Conservation (phyloP, 2,329 filamentous ascomycete genomes). For the Talaromyces verruculosus region DNA sequence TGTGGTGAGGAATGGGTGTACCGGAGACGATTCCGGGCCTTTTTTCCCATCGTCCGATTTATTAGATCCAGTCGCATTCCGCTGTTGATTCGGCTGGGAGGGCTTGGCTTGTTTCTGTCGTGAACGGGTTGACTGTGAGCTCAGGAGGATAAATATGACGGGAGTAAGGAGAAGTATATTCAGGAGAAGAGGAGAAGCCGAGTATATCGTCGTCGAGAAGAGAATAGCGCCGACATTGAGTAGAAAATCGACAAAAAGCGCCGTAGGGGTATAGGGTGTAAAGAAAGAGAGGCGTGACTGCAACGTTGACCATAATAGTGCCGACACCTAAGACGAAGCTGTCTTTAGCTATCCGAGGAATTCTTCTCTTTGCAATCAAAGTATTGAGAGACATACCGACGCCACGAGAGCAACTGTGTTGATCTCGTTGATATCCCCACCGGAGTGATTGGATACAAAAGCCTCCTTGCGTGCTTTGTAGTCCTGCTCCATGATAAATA, state of each 20-base stretch:
- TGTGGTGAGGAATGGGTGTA: slow-evolving; percentile 87
- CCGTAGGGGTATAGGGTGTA: slow-evolving; percentile 66
- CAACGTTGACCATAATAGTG: slow-evolving; percentile 83
- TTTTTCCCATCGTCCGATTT: slow-evolving; percentile 18
- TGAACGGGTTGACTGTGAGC: slow-evolving; percentile 31
- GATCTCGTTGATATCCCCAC: slow-evolving; percentile 81
- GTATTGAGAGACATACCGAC: slow-evolving; percentile 56
- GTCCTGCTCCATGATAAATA: slow-evolving; percentile 45
- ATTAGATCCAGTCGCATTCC: not conserved
- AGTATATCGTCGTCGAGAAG: slow-evolving; percentile 83
- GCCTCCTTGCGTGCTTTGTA: slow-evolving; percentile 94
- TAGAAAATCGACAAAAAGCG: slow-evolving; percentile 76
- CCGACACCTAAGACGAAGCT: slow-evolving; percentile 61
- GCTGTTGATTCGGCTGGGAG: slow-evolving; percentile 29
- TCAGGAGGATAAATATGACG: slow-evolving; percentile 61
- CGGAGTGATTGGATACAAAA: slow-evolving; percentile 88
- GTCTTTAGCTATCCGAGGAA: not conserved
- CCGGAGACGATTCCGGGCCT: slow-evolving; percentile 60
- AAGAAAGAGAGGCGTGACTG: slow-evolving; percentile 85
- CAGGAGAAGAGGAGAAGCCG: slow-evolving; percentile 70
- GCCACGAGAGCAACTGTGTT: slow-evolving; percentile 81
- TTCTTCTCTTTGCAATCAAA: not conserved
- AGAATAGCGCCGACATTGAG: slow-evolving; percentile 81
- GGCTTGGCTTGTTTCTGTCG: slow-evolving; percentile 37
- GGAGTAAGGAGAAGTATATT: slow-evolving; percentile 72